Evolutionary conservation across 148 eudicot genomes (phyloP), one percentile per base, ranked within the genome.

Genomic region (Silene latifolia): DNA sequence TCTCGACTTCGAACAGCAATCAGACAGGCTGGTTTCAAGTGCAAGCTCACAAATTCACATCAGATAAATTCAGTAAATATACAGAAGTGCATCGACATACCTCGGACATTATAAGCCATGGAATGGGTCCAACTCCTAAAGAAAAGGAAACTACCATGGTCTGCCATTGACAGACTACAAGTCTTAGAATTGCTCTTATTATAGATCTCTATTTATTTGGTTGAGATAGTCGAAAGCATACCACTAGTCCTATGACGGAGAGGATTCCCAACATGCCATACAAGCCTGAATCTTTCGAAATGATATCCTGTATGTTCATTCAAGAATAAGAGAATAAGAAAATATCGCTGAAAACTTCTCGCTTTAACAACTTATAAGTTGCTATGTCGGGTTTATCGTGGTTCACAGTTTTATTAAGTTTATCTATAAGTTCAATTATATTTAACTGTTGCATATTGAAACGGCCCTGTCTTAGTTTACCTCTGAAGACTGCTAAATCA

Each of bases 51-150:
- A 27, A 1, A 27, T 27, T 27, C 29, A 27, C 3, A 27, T 27
- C 29, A 27, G 29, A 27, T 27, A 27, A 27, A 27, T 27, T 27
- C 29, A 27, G 29, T 27, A 27, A 27, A 27, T 27, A 27, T 27
- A 27, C 29, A 27, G 29, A 35, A 35, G 42, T 35, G 44, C 44
- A 39, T 39, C 3, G 44, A 76, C 83, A 53, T 94, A 91, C 97
- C 98, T 91, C 96, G 62, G 98, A 86, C 97, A 91, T 94, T 78
- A 94, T 91, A 63, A 94, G 70, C 98, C 98, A 94, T 56, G 98
- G 98, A 66, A 94, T 83, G 12, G 90, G 85, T 62, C 96, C 97
- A 73, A 94, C 79, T 53, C 98, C 98, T 23, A 94, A 69, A 69
- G 97, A 86, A 71, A 90, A 94, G 48, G 77, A 83, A 79, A 82